phyloP scores from a whole-genome alignment of 192 early-diverging fungal species.

The Entomortierella beljakovae region DNA sequence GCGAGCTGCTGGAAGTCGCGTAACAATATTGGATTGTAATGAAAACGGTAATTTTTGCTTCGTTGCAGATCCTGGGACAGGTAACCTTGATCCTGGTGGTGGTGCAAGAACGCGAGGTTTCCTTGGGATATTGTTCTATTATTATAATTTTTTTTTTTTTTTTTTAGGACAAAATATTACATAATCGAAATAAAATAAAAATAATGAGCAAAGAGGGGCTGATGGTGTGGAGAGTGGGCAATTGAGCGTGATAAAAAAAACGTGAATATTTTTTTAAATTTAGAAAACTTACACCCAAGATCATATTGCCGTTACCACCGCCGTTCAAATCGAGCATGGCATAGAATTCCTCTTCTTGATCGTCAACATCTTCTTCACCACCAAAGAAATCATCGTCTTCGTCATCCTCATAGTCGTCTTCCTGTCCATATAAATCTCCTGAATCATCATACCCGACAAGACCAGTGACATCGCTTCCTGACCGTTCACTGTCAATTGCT shows the following conservation, averaged over 20 bases:
- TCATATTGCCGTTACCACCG: slow-evolving; percentile 45
- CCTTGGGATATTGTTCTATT: slow-evolving; percentile 49
- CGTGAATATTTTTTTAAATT: neutral
- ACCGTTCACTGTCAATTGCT: slow-evolving; percentile 41
- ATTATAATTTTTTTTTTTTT: neutral
- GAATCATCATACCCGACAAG: slow-evolving; percentile 33
- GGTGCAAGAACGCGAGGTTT: slow-evolving; percentile 42
- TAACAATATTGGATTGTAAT: slow-evolving; percentile 25
- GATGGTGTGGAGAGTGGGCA: neutral
- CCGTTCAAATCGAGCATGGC: slow-evolving; percentile 49
- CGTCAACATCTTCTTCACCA: slow-evolving; percentile 25
- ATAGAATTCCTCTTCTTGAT: slow-evolving; percentile 46
- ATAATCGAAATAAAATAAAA: neutral
- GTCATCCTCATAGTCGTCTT: slow-evolving; percentile 27
- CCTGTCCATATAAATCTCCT: slow-evolving; percentile 22
- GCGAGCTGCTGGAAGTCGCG: neutral
- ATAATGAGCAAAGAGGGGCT: neutral
- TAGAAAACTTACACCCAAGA: slow-evolving; percentile 37
- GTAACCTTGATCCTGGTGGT: slow-evolving; percentile 37
- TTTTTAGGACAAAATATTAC: neutral
- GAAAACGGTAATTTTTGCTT: slow-evolving; percentile 29
- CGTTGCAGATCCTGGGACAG: slow-evolving; percentile 21
- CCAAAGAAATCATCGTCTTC: slow-evolving; percentile 26
- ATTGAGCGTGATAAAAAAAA: neutral
- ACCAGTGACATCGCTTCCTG: slow-evolving; percentile 40